These are phyloP conservation scores for Rhynchosporium secalis DNA, from an alignment of 2,329 filamentous ascomycete species.

Conservation along the genomic window DNA sequence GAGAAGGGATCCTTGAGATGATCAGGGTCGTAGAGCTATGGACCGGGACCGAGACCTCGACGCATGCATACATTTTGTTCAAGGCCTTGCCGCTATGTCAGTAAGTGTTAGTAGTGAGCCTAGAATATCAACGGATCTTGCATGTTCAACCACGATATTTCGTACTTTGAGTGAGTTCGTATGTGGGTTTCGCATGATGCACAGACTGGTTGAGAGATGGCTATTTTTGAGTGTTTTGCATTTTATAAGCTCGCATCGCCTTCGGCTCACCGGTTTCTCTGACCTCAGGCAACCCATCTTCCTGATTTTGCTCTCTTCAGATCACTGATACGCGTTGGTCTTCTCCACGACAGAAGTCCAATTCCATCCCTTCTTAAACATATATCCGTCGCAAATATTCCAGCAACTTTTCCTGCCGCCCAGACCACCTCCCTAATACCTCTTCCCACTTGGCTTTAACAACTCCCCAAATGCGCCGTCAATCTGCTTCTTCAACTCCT, in stretches of 20 bases:
- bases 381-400: background rate
- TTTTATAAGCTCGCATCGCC: background rate
- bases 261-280: no score
- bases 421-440: constrained; percentile 15
- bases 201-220: background rate
- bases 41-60: no score
- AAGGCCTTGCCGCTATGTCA: no score
- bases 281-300: background rate
- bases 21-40: no score
- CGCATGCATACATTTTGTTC: no score
- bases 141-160: no score
- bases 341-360: background rate
- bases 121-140: no score
- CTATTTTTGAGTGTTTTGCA: constrained; percentile 5
- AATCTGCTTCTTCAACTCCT: constrained; percentile 74
- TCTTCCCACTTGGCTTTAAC: constrained; percentile 29
- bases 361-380: background rate
- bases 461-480: constrained; percentile 59
- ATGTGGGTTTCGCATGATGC: background rate
- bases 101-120: no score
- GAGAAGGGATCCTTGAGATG: no score
- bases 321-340: background rate
- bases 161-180: background rate
- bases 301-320: background rate
- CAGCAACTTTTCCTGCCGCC: background rate